Evolutionary conservation across 2,329 filamentous ascomycete genomes (phyloP), one percentile per base, ranked within the genome.

Genomic region (Hypoxylon sp.): DNA sequence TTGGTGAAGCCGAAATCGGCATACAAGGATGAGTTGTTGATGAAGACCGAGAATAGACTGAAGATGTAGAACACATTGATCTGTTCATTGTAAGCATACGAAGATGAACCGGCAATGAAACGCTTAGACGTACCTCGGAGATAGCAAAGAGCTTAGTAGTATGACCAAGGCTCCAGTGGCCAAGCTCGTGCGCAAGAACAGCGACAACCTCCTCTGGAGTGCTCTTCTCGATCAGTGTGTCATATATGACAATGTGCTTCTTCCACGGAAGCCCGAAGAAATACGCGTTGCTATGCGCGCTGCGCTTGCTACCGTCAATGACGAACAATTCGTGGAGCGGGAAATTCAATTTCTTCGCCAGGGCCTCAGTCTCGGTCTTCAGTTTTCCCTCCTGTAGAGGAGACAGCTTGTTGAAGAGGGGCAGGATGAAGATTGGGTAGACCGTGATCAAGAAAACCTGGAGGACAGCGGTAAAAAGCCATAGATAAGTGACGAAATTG

Each of bases 211-310:
- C 96, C 75, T 96, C 87, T 3, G 92, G 89, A 67, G 94, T 89
- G 78, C 91, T 96, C 87, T 98, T 97, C 80, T 97, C 95, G 68
- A 99, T 93, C 68, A 99, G 82, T 4, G 96, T 99, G 78, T 99
- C 96, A 78, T 97, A 99, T 76, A 99, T 96, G 75, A 99, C 96
- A 83, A 99, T 99, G 83, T 98, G 96, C 87, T 98, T 98, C 87
- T 97, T 97, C 94, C 95, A 99, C 42, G 96, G 96, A 59, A 99
- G 87, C 65, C 96, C 96, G 74, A 96, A 97, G 83, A 99, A 99
- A 81, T 96, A 97, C 18, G 93, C 92, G 76, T 97, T 97, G 81
- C 91, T 93, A 81, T 97, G 93, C 22, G 92, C 91, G 76, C 90
- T 93, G 72, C 93, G 87, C 83, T 95, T 95, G 82, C 91, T 94